Evolutionary conservation across 169 alveolate genomes (phyloP).

Genomic region (Babesia ovata): DNA sequence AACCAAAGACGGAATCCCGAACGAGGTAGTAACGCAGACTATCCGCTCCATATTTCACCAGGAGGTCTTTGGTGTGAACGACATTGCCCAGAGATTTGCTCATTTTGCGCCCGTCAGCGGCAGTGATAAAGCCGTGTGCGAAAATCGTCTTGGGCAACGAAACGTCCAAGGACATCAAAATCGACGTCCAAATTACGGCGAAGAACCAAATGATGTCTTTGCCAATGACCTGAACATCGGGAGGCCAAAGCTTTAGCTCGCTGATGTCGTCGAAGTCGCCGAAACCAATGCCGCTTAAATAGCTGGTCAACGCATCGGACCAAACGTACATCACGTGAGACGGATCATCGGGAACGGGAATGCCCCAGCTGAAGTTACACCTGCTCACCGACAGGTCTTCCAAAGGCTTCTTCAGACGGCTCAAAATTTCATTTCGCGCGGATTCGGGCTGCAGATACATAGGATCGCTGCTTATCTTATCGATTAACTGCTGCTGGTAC

Average conservation of each 20-base stretch:
- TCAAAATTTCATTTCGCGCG: constrained; percentile 77
- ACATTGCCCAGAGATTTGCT: constrained; percentile 89
- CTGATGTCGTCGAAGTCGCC: constrained; percentile 72
- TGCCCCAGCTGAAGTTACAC: constrained; percentile 90
- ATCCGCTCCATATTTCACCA: constrained; percentile 74
- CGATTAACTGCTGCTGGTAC: constrained; percentile 79
- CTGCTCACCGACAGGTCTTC: constrained; percentile 90
- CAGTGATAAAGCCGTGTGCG: constrained; percentile 92
- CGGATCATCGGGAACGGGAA: constrained; percentile 82
- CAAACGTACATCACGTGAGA: constrained; percentile 94
- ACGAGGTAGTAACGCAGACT: constrained; percentile 77
- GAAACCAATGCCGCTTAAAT: constrained; percentile 81
- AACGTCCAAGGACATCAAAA: constrained; percentile 83
- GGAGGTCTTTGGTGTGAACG: constrained; percentile 80
- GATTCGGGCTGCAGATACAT: constrained; percentile 83
- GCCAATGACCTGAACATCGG: constrained; percentile 79
- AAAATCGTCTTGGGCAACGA: constrained; percentile 86
- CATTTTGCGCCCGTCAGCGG: constrained; percentile 93
- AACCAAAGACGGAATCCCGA: constrained; percentile 78
- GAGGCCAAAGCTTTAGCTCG: constrained; percentile 73
- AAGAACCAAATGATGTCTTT: constrained; percentile 94
- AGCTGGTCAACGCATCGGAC: constrained; percentile 92
- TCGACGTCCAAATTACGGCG: constrained; percentile 89
- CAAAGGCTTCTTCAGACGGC: constrained; percentile 81
- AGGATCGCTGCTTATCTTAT: constrained; percentile 78